Base-by-base conservation (phyloP, 495 filamentous ascomycete species). In the Lichenothelia convexa region DNA sequence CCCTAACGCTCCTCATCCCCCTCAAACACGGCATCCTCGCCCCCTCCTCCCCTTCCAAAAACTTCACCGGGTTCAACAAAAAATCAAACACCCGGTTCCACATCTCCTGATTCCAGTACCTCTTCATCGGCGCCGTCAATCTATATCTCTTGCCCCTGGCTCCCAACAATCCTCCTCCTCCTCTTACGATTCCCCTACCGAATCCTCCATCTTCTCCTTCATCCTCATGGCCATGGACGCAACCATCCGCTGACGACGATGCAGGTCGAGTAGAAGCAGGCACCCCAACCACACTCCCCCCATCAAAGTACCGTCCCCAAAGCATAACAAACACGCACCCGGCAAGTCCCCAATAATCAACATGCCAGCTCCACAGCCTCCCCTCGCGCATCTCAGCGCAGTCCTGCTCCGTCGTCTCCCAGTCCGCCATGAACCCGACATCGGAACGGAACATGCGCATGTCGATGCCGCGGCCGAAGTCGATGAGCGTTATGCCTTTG, bases 281-380 rank as follows among this genome's bases (percentile, higher is more conserved):
- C n/a, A n/a, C n/a, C n/a, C n/a, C 62, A 8, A 71, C n/a, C n/a
- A n/a, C n/a, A n/a, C n/a, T n/a, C n/a, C n/a, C 58, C 12, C 82
- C 89, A 48, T 95, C 83, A 42, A 97, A 83, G 59, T 94, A 93
- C 48, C 80, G 80, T 4, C 89, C 89, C 51, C 93, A 95, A 1
- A 97, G 66, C 49, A 97, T 63, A 21, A 68, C 71, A 49, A 95
- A 85, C 11, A 94, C 58, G 11, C 79, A 78, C 5, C 81, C 82
- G 0, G 89, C 89, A 0, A 93, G 62, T 20, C 89, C 89, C 56
- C 87, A 81, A 38, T 95, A 85, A 55, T 97, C 89, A 39, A 92
- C 76, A 51, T 97, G 89, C 56, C 80, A 92, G 0, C 86, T 95
- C 89, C 89, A 97, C 2, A 82, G 80, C 9, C 86, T 65, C 45